phyloP scores from a whole-genome alignment of 257 asterid genomes.

The Perilla frutescens region DNA sequence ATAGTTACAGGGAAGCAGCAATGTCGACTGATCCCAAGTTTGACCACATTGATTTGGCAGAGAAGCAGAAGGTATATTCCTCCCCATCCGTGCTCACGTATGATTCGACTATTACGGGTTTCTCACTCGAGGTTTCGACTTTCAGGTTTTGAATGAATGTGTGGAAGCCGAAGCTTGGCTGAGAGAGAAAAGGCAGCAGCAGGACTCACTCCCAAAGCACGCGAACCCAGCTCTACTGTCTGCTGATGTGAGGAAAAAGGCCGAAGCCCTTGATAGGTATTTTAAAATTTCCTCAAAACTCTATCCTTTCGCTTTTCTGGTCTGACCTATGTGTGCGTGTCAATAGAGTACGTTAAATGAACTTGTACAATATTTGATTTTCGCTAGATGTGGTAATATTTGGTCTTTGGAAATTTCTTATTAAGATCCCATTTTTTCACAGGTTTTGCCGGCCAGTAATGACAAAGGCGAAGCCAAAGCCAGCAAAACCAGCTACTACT shows the following conservation, averaged over 20 bases:
- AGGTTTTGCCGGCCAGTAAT: conserved; percentile 87
- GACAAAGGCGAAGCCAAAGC: conserved; percentile 91
- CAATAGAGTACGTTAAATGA: no score
- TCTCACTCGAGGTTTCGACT: not conserved
- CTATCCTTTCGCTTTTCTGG: not conserved
- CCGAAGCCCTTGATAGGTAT: conserved; percentile 87
- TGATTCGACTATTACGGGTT: not conserved
- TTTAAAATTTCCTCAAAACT: not conserved
- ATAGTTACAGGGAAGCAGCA: conserved; percentile 88
- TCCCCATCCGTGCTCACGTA: not conserved
- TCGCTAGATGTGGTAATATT: no score
- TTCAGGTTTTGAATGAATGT: conserved; percentile 84
- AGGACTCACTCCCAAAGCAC: conserved; percentile 79
- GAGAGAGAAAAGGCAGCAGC: conserved; percentile 81
- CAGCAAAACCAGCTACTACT: conserved; percentile 71
- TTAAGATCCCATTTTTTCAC: conserved; percentile 2
- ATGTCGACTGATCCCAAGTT: conserved; percentile 71
- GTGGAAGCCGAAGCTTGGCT: conserved; percentile 91
- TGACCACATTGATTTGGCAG: conserved; percentile 84
- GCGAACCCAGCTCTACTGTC: conserved; percentile 73
- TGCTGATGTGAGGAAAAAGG: conserved; percentile 75
- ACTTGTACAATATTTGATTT: no score
- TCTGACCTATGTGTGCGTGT: not conserved
- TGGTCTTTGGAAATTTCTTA: not conserved
- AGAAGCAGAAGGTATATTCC: conserved; percentile 71